A percentile compares a stretch with the other conserved stretches of the same genome.
Conservation (phyloP, 768 basidiomycete species). For the Rhodosporidiobolus sp. region DNA sequence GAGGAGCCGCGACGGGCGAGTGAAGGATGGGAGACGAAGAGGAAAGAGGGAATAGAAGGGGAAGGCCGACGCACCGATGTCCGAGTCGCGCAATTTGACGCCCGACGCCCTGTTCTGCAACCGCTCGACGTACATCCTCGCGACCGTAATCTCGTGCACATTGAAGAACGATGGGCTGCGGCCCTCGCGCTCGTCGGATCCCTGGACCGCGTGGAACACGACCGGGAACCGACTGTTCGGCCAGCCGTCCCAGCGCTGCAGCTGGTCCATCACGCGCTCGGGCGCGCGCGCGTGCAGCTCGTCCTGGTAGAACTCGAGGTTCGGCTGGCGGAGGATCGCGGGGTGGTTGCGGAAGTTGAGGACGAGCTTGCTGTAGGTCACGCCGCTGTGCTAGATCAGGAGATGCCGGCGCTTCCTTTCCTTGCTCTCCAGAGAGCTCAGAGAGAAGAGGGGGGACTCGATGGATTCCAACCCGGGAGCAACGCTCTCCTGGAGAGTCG, state of each 20-base stretch:
- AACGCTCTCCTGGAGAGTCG: no score
- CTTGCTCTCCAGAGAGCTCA: no score
- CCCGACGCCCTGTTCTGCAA: neutral
- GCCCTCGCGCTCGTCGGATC: slow-evolving; percentile 47
- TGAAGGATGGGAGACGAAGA: neutral
- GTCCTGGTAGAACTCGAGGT: slow-evolving; percentile 48
- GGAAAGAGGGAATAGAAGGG: no score
- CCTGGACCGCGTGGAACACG: slow-evolving; percentile 44
- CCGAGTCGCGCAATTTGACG: neutral
- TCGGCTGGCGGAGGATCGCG: slow-evolving; percentile 46
- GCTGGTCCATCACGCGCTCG: neutral
- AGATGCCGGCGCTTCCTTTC: no score
- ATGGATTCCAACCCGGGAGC: no score
- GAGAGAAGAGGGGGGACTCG: no score
- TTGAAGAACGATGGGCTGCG: slow-evolving; percentile 48
- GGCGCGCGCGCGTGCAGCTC: slow-evolving; percentile 43
- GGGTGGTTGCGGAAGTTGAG: slow-evolving; percentile 49
- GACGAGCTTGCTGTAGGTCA: slow-evolving; percentile 29
- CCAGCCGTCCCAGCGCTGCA: slow-evolving; percentile 44
- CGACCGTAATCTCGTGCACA: slow-evolving; percentile 40
- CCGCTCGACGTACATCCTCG: neutral
- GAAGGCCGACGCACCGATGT: slow-evolving; percentile 22
- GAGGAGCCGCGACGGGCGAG: neutral
- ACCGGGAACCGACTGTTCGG: slow-evolving; percentile 45
- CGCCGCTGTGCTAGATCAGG: no score